Percentiles rank a stretch among this genome's conserved stretches.
Evolutionary conservation across 306 rosid species (phyloP).

Genomic region (Canavalia gladiata): DNA sequence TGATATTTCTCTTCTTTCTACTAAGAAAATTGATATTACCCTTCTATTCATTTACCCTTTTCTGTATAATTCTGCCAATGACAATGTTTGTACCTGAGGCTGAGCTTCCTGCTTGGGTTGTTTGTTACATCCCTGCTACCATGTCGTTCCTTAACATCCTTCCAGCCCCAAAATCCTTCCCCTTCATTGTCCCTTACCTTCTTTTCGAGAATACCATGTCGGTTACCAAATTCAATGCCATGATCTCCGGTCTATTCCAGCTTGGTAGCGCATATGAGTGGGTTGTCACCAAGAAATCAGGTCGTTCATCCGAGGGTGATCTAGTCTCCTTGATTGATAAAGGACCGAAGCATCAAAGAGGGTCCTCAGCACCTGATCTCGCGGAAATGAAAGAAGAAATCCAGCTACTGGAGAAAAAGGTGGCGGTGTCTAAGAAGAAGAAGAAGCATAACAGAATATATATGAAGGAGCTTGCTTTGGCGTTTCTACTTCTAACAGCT

Average conservation of each 20-base stretch:
- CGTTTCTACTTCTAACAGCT: conserved; percentile 90
- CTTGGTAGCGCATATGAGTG: conserved; percentile 97
- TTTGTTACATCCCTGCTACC: conserved; percentile 89
- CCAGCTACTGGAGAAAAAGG: conserved; percentile 54
- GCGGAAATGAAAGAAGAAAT: conserved; percentile 84
- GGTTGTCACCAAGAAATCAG: conserved; percentile 98
- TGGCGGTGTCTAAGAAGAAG: conserved; percentile 61
- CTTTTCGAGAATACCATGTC: conserved; percentile 98
- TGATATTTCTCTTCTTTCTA: conserved; percentile 94
- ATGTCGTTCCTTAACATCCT: conserved; percentile 97
- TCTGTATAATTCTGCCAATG: conserved; percentile 96
- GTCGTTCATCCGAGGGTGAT: conserved; percentile 97
- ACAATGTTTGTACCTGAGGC: conserved; percentile 98
- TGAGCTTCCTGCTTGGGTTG: conserved; percentile 92
- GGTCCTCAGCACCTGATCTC: conserved; percentile 76
- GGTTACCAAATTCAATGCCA: conserved; percentile 96
- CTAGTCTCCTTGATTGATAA: conserved; percentile 78
- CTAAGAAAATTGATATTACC: conserved; percentile 88
- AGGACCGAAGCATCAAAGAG: conserved; percentile 71
- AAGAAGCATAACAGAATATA: conserved; percentile 86
- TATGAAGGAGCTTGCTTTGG: conserved; percentile 86
- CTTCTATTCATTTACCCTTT: conserved; percentile 92
- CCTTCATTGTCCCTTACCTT: conserved; percentile 95
- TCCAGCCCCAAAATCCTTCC: conserved; percentile 95
- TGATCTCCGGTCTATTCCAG: conserved; percentile 96